Conservation (phyloP, 345 rosid species). For the Litchi chinensis region DNA sequence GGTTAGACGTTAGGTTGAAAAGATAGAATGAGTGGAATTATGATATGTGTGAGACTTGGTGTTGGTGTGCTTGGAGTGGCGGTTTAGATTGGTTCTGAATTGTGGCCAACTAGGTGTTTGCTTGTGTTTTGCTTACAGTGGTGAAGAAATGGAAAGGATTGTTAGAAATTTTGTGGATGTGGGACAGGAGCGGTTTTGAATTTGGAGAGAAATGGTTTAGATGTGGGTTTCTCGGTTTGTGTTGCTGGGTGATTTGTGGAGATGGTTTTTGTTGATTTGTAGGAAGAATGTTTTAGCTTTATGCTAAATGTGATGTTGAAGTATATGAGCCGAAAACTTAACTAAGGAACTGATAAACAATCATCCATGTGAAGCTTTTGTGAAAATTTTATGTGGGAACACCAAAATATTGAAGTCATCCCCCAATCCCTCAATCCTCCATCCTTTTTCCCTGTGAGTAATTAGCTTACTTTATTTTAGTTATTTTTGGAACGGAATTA, state of each 20-base stretch:
- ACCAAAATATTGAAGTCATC: neutral
- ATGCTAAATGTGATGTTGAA: neutral
- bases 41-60: neutral
- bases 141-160: neutral
- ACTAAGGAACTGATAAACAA: neutral
- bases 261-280: neutral
- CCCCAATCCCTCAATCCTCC: neutral
- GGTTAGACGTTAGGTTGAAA: neutral
- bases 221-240: neutral
- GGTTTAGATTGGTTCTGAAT: neutral
- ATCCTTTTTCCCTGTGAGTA: neutral
- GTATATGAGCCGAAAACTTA: neutral
- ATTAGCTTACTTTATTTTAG: neutral
- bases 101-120: neutral
- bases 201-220: neutral
- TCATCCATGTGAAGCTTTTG: neutral
- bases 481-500: neutral
- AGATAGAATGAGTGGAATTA: neutral
- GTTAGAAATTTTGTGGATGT: neutral
- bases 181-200: neutral
- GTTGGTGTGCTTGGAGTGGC: neutral
- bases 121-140: neutral
- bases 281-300: neutral
- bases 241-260: neutral
- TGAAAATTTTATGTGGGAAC: neutral